A percentile compares a stretch with the other conserved stretches of the same genome.
phyloP scores from a whole-genome alignment of 768 basidiomycete genomes.

The Pseudohyphozyma bogoriensis region DNA sequence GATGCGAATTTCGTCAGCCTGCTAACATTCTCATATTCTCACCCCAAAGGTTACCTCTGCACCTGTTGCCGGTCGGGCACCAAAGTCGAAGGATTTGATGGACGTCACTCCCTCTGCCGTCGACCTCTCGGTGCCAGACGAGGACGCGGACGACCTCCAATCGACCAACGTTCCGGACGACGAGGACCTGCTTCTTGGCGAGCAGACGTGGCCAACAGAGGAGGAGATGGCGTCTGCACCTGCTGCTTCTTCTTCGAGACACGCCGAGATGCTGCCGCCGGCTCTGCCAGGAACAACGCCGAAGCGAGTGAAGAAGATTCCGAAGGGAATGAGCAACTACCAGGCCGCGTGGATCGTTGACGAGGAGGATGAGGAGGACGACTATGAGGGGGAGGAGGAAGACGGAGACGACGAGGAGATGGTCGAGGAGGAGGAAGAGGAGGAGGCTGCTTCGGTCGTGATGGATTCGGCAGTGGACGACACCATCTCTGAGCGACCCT shows the following conservation, averaged over 20 bases:
- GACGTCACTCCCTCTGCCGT: slow-evolving; percentile 11
- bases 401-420: slow-evolving; percentile 35
- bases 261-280: slow-evolving; percentile 25
- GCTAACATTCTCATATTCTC: too few relatives aligned
- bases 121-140: slow-evolving; percentile 50
- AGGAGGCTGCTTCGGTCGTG: slow-evolving; percentile 45
- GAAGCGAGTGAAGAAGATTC: slow-evolving; percentile 66
- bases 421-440: slow-evolving; percentile 50
- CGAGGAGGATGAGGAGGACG: slow-evolving; percentile 53
- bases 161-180: slow-evolving; percentile 57
- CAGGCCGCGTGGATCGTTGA: slow-evolving; percentile 95
- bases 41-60: slow-evolving; percentile 27
- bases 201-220: slow-evolving; percentile 98
- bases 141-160: slow-evolving; percentile 68
- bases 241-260: slow-evolving; percentile 43
- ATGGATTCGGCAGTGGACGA: slow-evolving; percentile 53
- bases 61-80: slow-evolving; percentile 33
- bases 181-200: slow-evolving; percentile 79
- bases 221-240: slow-evolving; percentile 61
- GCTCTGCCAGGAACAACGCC: slow-evolving; percentile 57
- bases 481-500: slow-evolving; percentile 21
- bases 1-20: too few relatives aligned
- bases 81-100: slow-evolving; percentile 39
- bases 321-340: slow-evolving; percentile 92
- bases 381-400: slow-evolving; percentile 38